Evolutionary conservation across 78 protist genomes (phyloP).

Genomic region (Dictyostelium brefeldianum): DNA sequence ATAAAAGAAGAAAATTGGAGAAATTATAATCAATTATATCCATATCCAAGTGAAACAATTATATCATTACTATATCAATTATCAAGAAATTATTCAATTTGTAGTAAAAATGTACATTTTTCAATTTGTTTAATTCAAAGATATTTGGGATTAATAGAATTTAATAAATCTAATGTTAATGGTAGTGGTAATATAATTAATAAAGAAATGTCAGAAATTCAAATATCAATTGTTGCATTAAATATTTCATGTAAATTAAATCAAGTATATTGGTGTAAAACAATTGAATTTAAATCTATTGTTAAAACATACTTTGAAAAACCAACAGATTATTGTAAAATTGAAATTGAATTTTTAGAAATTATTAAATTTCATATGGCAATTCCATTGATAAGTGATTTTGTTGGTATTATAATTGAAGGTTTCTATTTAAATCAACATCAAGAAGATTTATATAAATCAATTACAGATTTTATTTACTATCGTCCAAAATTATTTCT

Average conservation of each 20-base stretch:
- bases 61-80: constrained; percentile 18
- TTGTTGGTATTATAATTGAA: constrained; percentile 16
- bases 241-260: constrained; percentile 49
- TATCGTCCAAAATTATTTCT: constrained; percentile 16
- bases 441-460: background rate
- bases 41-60: constrained; percentile 30
- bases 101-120: constrained; percentile 64
- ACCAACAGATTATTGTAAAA: background rate
- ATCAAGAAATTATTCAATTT: background rate
- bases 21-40: constrained; percentile 42
- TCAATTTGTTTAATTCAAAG: constrained; percentile 73
- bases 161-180: background rate
- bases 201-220: background rate
- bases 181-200: background rate
- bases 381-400: constrained; percentile 54
- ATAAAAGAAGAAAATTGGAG: constrained; percentile 53
- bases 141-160: constrained; percentile 55
- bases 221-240: constrained; percentile 48
- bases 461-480: constrained; percentile 30
- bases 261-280: background rate
- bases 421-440: background rate
- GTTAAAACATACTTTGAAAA: background rate
- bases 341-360: constrained; percentile 52
- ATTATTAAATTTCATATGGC: constrained; percentile 24
- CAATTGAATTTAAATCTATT: background rate